Conservation (phyloP, 1,284 basidiomycete genomes). For the Polyporus tsugae region DNA sequence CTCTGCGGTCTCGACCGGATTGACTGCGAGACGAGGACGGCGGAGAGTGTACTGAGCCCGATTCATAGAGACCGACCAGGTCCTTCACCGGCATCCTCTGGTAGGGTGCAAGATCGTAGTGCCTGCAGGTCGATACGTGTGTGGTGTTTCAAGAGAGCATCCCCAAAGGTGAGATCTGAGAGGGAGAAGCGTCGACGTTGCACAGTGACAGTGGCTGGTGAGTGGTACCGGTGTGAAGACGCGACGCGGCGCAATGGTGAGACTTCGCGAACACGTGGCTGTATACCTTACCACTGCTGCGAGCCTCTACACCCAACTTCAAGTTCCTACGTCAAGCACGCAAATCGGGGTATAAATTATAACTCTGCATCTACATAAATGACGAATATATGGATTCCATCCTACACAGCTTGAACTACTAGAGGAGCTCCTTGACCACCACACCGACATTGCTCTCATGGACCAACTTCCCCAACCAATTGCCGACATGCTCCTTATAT, state of each 20-base stretch:
- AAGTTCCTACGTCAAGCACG: not conserved
- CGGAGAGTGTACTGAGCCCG: constrained; percentile 19
- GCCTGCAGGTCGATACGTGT: not conserved
- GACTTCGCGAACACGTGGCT: constrained; percentile 24
- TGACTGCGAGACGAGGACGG: constrained; percentile 16
- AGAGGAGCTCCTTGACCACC: constrained; percentile 30
- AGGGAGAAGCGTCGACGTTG: constrained; percentile 8
- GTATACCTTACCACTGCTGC: not conserved
- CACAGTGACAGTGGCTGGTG: not conserved
- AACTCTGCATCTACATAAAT: not conserved
- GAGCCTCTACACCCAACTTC: too few species aligned
- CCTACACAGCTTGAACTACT: constrained; percentile 17
- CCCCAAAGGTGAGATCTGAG: not conserved
- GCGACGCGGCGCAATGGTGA: constrained; percentile 24
- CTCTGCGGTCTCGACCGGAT: constrained; percentile 10
- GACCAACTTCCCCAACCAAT: constrained; percentile 23
- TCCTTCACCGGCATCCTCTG: constrained; percentile 42
- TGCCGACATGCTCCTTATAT: constrained; percentile 12
- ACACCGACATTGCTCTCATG: constrained; percentile 33
- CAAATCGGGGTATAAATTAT: not conserved
- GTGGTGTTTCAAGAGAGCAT: constrained; percentile 14
- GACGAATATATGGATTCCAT: not conserved
- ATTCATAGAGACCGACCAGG: constrained; percentile 42
- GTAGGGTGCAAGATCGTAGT: not conserved
- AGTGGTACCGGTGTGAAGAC: constrained; percentile 3